phyloP scores from a whole-genome alignment of 73 alveolate species.

The Paramecium pentaurelia region DNA sequence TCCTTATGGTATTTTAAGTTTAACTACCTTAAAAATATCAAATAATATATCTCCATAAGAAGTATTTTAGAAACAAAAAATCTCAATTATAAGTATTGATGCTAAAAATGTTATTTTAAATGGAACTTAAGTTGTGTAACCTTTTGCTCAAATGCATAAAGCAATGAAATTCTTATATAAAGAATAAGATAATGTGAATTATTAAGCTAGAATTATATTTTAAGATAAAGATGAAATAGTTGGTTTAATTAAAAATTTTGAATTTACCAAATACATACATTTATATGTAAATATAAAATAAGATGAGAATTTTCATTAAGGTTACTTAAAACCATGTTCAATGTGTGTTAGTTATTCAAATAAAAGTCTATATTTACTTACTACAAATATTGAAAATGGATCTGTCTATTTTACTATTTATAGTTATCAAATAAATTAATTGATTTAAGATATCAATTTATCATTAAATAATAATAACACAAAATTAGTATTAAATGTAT shows the following conservation, averaged over 20 bases:
- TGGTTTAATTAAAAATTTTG: background rate
- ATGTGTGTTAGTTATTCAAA: slow-evolving; percentile 5
- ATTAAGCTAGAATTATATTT: background rate
- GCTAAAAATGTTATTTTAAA: background rate
- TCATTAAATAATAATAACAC: background rate
- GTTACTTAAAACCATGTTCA: background rate
- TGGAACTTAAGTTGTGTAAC: background rate
- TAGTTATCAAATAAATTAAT: background rate
- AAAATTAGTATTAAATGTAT: background rate
- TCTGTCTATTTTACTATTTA: slow-evolving; percentile 16
- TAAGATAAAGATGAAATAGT: slow-evolving; percentile 13
- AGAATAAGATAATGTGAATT: background rate
- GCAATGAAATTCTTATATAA: slow-evolving; percentile 35
- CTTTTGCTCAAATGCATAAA: slow-evolving; percentile 45
- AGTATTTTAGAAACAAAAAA: background rate
- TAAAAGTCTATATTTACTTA: background rate
- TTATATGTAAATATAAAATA: background rate
- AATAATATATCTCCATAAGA: background rate
- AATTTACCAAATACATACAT: background rate
- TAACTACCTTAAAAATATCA: background rate
- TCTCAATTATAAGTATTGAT: background rate
- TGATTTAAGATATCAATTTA: slow-evolving; percentile 10
- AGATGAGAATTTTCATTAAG: background rate
- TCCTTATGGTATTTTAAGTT: slow-evolving; percentile 36
- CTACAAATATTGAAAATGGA: background rate